Evolutionary conservation across 1,284 basidiomycete species (phyloP), one percentile per base, ranked within the genome.

Genomic region (Leccinum solheimii): DNA sequence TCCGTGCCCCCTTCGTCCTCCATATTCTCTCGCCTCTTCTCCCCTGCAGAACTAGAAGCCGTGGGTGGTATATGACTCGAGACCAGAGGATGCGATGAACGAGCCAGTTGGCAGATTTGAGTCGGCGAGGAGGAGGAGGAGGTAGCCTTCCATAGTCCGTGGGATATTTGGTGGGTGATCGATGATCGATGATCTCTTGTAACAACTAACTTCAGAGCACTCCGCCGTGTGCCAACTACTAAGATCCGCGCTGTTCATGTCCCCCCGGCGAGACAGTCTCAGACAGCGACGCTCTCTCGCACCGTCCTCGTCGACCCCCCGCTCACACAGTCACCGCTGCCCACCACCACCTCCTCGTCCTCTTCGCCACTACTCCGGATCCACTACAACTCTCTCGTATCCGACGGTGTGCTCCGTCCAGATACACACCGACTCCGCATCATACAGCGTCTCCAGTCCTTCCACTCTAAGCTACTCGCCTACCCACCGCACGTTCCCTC

Each of bases 41-140:
- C 27, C 27, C 27, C 27, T 30, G 27, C 27, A 30, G 27, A 30
- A 30, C 27, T 30, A 30, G 68, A 96, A 91, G 0, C 95, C 96
- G 75, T 99, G 97, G 43, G 92, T 89, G 38, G 86, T 77, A 72
- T 89, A 96, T 0, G 94, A 94, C 72, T 99, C 97, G 60, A 98
- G 83, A 1, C 97, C 97, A 1, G 94, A 87, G 0, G 95, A 96
- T 0, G 95, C 92, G 57, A 97, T 92, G 71, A 97, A 97, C 0
- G 94, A 89, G 34, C 94, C 94, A 7, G 91, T 92, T 1, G 94
- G 95, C 1, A 95, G 84, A 71, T 92, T 94, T 62, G 88, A 87
- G 75, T 94, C 92, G 1, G 90, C 83, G 54, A 94, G 83, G 38
- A 94, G 80, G 50, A 94, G 79, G 26, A 92, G 77, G 70, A 90